Evolutionary conservation across 2,329 filamentous ascomycete species (phyloP).

Genomic region (Fusarium begoniae): DNA sequence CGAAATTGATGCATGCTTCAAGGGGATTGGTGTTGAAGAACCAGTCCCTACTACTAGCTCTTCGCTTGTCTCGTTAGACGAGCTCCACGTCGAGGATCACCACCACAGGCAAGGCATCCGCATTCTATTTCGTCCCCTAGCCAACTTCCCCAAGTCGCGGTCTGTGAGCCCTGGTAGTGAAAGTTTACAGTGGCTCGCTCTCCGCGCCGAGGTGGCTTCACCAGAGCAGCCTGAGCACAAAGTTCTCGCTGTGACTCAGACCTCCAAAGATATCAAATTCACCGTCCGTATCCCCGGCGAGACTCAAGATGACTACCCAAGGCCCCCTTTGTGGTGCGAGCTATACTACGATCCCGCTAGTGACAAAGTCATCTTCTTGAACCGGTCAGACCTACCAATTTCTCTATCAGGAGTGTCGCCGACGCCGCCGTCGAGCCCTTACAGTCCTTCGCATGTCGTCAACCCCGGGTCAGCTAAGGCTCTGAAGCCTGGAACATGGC

Average conservation of each 20-base stretch:
- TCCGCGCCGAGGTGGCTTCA: constrained; percentile 63
- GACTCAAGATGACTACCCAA: constrained; percentile 52
- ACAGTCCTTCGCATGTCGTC: constrained; percentile 56
- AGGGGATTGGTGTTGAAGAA: constrained; percentile 56
- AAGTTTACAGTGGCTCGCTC: constrained; percentile 65
- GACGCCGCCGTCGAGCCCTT: constrained; percentile 49
- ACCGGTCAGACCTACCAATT: constrained; percentile 64
- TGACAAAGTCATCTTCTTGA: constrained; percentile 66
- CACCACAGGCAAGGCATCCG: constrained; percentile 66
- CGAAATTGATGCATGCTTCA: constrained; percentile 62
- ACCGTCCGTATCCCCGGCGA: constrained; percentile 64
- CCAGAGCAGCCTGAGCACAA: constrained; percentile 63
- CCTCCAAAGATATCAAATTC: constrained; percentile 68
- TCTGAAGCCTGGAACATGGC: constrained; percentile 65
- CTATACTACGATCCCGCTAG: constrained; percentile 68
- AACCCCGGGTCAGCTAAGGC: constrained; percentile 57
- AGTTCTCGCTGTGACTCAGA: constrained; percentile 69
- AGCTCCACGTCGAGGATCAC: constrained; percentile 60
- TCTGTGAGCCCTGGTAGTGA: constrained; percentile 66
- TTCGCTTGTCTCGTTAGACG: constrained; percentile 62
- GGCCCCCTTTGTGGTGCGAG: constrained; percentile 66
- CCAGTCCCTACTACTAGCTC: constrained; percentile 49
- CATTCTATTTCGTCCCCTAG: constrained; percentile 65
- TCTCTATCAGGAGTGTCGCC: constrained; percentile 57
- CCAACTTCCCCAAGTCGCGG: constrained; percentile 59